Base-by-base conservation (phyloP, 768 basidiomycete genomes). In the Hygrocybe coccinea region DNA sequence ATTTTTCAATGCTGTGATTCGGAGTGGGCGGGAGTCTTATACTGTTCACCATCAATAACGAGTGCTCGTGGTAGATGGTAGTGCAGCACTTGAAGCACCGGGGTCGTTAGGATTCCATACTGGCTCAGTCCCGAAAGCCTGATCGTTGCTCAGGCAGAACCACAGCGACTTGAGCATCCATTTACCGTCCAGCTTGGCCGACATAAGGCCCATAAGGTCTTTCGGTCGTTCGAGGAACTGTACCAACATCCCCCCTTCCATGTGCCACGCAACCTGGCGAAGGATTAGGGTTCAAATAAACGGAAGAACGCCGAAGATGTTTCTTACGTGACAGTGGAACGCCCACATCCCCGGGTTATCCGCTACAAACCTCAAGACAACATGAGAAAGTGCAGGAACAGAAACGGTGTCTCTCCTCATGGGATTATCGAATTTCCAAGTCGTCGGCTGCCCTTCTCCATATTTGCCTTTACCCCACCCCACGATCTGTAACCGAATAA, bases 301-400 rank as follows among this genome's bases (percentile, higher is more conserved):
- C 29, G 29, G 29, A 8, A 29, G 29, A 29, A 29, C 29, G 8
- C 29, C 29, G 29, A 29, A 29, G 29, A 29, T 8, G 19, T 41
- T 14, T 15, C 38, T 19, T 19, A 41, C 10, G 19, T 41, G 45
- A 25, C 45, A 47, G 24, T 47, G 45, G 24, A 47, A 47, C 45
- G 24, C 45, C 45, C 45, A 47, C 45, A 47, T 21, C 11, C 45
- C 45, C n/a, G 45, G n/a, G 24, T 47, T 47, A 47, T 47, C 24
- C 4, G 24, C 24, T 14, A 47, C n/a, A 21, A 47, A 47, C 19
- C 45, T 19, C 19, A 47, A 21, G n/a, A 47, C 45, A 21, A 47
- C 14, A 25, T 15, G 21, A 25, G 19, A 21, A 21, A 15, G 24
- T 6, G 45, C 45, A 6, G 45, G 45, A 21, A 47, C 45, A 25